Base-by-base conservation (phyloP, 257 asterid species). In the Petunia axillaris region DNA sequence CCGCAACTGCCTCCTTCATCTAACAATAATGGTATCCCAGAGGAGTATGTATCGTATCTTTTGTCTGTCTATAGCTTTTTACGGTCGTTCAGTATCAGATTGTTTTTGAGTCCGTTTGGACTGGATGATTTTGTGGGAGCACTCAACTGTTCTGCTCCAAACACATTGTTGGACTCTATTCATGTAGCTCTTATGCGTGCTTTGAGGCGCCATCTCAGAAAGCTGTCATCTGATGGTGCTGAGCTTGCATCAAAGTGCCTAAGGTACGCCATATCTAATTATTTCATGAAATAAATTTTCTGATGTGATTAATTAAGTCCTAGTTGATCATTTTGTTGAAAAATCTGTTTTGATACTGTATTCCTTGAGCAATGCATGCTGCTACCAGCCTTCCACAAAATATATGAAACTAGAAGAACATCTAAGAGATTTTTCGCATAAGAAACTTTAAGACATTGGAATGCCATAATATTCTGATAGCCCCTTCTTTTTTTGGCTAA, bases 121-220 rank as follows among this genome's bases (percentile, higher is more conserved):
- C 84, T 94, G 79, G 96, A 94, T 84, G 97, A 91, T 64, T 92
- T 94, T 90, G 98, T 94, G 84, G 98, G 97, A 65, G 92, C 98
- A 58, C 88, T 94, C 70, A 94, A 91, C 84, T 94, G 91, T 84
- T 70, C 87, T 82, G 85, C 81, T 83, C 88, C 92, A 38, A 94
- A 91, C 82, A 91, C 97, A 79, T 90, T 94, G 87, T 79, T 94
- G 89, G 97, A 93, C 83, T 94, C 94, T 55, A 86, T 93, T 78
- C 97, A 94, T 38, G 93, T 94, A 78, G 89, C 96, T 80, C 90
- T 94, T 39, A 78, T 94, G 93, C 86, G 87, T 80, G 87, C 82
- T 43, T 83, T 94, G 86, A 93, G 86, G 85, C 89, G 86, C 54
- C 92, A 93, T 63, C 62, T 94, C 8, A 94, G 90, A 87, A 93